Evolutionary conservation across 805 yeast species (phyloP), one percentile per base, ranked within the genome.

Genomic region (Kodamaea neixiangensis): DNA sequence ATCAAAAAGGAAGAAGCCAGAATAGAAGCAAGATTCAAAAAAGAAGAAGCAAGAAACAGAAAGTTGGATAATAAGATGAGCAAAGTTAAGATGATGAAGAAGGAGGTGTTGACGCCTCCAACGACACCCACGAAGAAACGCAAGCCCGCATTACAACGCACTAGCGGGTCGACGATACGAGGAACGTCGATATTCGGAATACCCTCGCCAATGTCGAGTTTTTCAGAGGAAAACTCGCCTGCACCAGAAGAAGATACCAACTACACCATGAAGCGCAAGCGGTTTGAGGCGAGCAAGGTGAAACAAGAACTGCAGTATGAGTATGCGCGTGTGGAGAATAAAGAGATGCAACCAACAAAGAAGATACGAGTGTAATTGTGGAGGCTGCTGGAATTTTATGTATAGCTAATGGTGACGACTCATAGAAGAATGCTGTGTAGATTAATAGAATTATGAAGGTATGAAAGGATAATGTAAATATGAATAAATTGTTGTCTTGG

Each of bases 131-230:
- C 62, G 29, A 67, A 67, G 44, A 58, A 58, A 38, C 55, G 62
- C 14, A 51, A 58, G 19, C 71, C 63, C 25, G 57, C 58, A 7
- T 51, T 59, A 13, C 18, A 31, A 19, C 41, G 48, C 10, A 17
- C 33, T 60, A 53, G 47, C 44, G 69, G 54, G 37, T 54, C 57
- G 5, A 58, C 48, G 35, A 55, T 48, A 21, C 48, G 55, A 42
- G 47, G 45, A 43, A 35, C 57, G 40, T 11, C 43, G 49, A n/a
- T 48, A 44, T 29, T 31, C 18, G 11, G 60, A 54, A 54, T 68
- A 31, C 71, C 72, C 1, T 65, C 75, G 34, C 76, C 76, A 10
- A 52, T 61, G n/a, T 60, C 72, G 38, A 69, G 74, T 50, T 72
- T 71, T 54, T 52, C 57, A 14, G 68, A 60, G 2, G 51, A 37